Evolutionary conservation across 2,329 filamentous ascomycete species (phyloP), one percentile per base, ranked within the genome.

Genomic region (Aspergillus unguis): DNA sequence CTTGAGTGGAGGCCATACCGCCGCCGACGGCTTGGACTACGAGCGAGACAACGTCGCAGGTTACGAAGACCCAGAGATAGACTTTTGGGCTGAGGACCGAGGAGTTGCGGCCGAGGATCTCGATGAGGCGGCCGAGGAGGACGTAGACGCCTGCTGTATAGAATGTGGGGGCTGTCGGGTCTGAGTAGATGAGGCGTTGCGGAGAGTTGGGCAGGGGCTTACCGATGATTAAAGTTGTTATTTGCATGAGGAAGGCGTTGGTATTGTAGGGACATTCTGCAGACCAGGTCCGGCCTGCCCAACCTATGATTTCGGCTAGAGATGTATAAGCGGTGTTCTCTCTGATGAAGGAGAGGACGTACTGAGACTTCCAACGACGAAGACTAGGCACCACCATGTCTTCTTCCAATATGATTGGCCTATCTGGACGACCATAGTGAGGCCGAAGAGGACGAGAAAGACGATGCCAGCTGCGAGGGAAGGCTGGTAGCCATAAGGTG

Each of bases 1-100:
- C 77, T 53, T 60, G 69, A 17, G 44, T 59, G 29, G 75, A 75
- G 11, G 77, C 77, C 27, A 83, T 61, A 26, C 77, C 80, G 28
- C 81, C 81, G 27, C 81, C 81, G 6, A 77, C 71, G 31, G 79
- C 81, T 67, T 84, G 81, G 32, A 84, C 69, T 52, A 75, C 69
- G 32, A 84, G 78, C 5, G 80, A 82, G 54, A 82, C 51, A 32
- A 83, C 52, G 52, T 83, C 80, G 62, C 74, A 76, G 35, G 77
- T 77, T 61, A 81, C 79, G 62, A 80, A 80, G 56, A 79, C 70
- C 64, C 72, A 74, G 49, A 77, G 71, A 57, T 80, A 80, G 48
- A 73, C 65, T 29, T 62, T 71, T 1, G 77, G 70, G 5, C 65
- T 65, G 6, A 80, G 60, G 29, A 75, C 57, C 32, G 75, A 78